phyloP scores from a whole-genome alignment of 1,139 yeast genomes.

The Nematodospora anomalae region DNA sequence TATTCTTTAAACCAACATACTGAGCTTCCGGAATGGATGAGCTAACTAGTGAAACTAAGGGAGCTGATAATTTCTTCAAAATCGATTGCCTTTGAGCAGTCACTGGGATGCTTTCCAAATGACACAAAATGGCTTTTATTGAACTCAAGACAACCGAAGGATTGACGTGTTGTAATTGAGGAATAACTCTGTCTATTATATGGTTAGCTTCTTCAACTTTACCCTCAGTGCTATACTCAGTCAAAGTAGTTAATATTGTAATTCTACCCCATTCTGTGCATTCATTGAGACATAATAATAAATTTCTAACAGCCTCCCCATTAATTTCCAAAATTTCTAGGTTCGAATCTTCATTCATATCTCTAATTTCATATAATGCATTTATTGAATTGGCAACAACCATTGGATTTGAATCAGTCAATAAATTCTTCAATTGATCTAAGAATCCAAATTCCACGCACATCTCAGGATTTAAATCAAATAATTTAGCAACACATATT shows the following conservation, averaged over 20 bases:
- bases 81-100: constrained; percentile 39
- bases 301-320: constrained; percentile 54
- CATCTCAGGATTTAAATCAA: constrained; percentile 77
- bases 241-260: constrained; percentile 77
- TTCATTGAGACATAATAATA: constrained; percentile 84
- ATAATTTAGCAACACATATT: constrained; percentile 92
- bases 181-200: constrained; percentile 86
- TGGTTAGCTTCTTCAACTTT: constrained; percentile 72
- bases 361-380: constrained; percentile 80
- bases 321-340: constrained; percentile 42
- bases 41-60: constrained; percentile 83
- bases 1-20: constrained; percentile 89
- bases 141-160: constrained; percentile 92
- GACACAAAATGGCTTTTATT: constrained; percentile 77
- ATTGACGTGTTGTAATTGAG: constrained; percentile 96
- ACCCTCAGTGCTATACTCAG: constrained; percentile 58
- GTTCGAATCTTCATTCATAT: constrained; percentile 54
- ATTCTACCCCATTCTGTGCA: constrained; percentile 99
- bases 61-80: constrained; percentile 81
- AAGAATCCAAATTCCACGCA: constrained; percentile 89
- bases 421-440: constrained; percentile 62
- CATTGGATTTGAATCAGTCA: constrained; percentile 92
- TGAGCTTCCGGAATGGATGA: constrained; percentile 88
- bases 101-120: constrained; percentile 52
- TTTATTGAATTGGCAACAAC: constrained; percentile 93